Percentiles rank a stretch among this genome's conserved stretches.
phyloP scores from a whole-genome alignment of 1,284 basidiomycete genomes.

The Trametes sp. region DNA sequence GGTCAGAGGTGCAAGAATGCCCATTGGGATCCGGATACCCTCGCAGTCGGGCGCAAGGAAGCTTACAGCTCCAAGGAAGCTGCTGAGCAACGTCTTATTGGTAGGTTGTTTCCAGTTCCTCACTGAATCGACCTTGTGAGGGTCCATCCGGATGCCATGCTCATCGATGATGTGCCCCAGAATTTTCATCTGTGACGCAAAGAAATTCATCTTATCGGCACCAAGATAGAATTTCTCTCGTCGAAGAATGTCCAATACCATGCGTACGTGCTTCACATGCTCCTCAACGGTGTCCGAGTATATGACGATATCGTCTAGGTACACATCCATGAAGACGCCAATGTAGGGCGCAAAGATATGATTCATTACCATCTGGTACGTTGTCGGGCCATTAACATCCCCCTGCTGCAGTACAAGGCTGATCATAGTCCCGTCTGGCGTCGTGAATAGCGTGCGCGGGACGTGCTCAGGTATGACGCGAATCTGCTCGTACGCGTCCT shows the following conservation, averaged over 20 bases:
- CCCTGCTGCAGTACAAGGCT: constrained; percentile 46
- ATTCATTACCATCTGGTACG: constrained; percentile 45
- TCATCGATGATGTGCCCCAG: constrained; percentile 42
- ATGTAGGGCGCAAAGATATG: constrained; percentile 39
- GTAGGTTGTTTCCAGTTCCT: constrained; percentile 20
- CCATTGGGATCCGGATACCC: constrained; percentile 25
- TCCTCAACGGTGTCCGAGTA: constrained; percentile 36
- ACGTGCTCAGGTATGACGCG: constrained; percentile 23
- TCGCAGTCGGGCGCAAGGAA: constrained; percentile 10
- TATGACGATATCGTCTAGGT: constrained; percentile 33
- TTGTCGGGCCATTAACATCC: constrained; percentile 44
- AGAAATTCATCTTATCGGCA: constrained; percentile 40
- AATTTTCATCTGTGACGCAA: constrained; percentile 33
- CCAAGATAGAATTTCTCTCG: constrained; percentile 36
- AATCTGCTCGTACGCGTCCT: constrained; percentile 28
- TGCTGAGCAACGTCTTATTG: constrained; percentile 4
- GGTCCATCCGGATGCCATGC: constrained; percentile 17
- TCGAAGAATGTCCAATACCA: constrained; percentile 34
- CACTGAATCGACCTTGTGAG: constrained; percentile 19
- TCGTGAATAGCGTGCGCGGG: constrained; percentile 14
- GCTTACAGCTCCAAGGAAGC: constrained; percentile 14
- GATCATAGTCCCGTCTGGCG: constrained; percentile 44
- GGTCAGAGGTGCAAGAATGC: constrained; percentile 27
- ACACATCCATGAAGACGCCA: constrained; percentile 37
- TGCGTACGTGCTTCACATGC: constrained; percentile 36